Conservation (phyloP, 208 protist species). For the Trypanosoma platydactyli region DNA sequence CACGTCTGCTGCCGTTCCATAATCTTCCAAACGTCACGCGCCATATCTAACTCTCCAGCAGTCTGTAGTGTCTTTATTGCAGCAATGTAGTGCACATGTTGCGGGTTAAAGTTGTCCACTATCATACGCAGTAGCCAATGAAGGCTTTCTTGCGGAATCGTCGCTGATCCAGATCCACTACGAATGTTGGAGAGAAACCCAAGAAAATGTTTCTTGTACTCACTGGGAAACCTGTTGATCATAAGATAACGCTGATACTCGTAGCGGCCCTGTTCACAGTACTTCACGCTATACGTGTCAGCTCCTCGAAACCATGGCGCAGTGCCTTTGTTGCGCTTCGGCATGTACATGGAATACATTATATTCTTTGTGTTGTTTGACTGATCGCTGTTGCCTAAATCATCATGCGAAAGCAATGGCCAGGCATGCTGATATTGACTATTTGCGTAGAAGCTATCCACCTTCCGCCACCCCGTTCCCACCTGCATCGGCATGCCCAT, state of each 20-base stretch:
- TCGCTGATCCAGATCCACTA: constrained; percentile 24
- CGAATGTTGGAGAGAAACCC: constrained; percentile 82
- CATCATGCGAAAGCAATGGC: constrained; percentile 87
- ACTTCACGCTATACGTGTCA: constrained; percentile 92
- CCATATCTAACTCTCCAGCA: constrained; percentile 85
- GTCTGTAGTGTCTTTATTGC: constrained; percentile 82
- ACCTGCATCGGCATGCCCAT: constrained; percentile 73
- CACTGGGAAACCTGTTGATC: constrained; percentile 90
- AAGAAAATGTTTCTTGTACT: constrained; percentile 91
- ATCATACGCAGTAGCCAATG: constrained; percentile 93
- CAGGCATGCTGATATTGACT: constrained; percentile 88
- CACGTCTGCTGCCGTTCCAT: constrained; percentile 93
- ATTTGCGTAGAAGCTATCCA: constrained; percentile 82
- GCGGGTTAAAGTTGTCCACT: constrained; percentile 92
- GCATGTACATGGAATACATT: constrained; percentile 91
- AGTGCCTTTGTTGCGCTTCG: constrained; percentile 89
- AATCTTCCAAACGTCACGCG: constrained; percentile 90
- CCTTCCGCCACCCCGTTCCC: constrained; percentile 59
- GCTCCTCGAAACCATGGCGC: constrained; percentile 91
- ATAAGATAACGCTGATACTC: constrained; percentile 92
- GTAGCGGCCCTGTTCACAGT: constrained; percentile 90
- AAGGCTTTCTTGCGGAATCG: constrained; percentile 85
- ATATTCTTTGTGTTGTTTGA: constrained; percentile 89
- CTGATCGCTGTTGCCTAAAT: constrained; percentile 90
- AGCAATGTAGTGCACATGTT: constrained; percentile 91